Conservation (phyloP, 2,329 filamentous ascomycete species). For the Dactylonectria macrodidyma region DNA sequence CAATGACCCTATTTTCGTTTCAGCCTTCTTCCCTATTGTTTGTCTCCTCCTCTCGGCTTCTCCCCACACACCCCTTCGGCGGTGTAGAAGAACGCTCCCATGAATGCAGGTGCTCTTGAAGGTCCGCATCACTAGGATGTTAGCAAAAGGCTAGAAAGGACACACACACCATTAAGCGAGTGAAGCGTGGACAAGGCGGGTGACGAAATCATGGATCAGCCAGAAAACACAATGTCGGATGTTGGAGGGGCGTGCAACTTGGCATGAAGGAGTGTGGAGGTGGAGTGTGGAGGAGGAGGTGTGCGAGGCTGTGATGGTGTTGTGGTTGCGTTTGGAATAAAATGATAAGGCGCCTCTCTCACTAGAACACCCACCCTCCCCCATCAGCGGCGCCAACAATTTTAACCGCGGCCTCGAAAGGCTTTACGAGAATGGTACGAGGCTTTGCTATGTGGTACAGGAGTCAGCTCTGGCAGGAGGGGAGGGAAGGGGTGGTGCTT, state of each 20-base stretch:
- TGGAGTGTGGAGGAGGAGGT: not conserved
- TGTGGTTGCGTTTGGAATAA: not conserved
- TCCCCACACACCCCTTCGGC: not conserved
- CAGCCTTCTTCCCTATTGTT: not conserved
- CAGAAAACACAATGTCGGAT: constrained; percentile 1
- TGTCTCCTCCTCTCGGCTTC: not conserved
- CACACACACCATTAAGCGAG: not conserved
- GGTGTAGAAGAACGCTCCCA: not conserved
- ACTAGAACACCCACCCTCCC: not conserved
- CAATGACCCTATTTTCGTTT: not conserved
- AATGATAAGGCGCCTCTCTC: not conserved
- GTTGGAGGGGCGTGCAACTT: constrained; percentile 3
- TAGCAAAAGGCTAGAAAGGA: not conserved
- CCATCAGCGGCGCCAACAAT: not conserved
- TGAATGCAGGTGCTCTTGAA: not conserved
- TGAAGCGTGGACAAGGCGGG: not conserved
- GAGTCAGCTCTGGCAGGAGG: not conserved
- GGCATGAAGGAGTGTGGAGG: not conserved
- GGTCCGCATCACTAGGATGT: not conserved
- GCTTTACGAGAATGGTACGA: constrained; percentile 2
- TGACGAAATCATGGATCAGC: constrained; percentile 8
- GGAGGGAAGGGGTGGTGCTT: not conserved
- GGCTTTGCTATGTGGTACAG: not conserved
- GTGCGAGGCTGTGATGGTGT: not conserved
- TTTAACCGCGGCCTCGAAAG: not conserved